Conservation (phyloP, 164 flowering plant genomes). For the Berberis thunbergii region DNA sequence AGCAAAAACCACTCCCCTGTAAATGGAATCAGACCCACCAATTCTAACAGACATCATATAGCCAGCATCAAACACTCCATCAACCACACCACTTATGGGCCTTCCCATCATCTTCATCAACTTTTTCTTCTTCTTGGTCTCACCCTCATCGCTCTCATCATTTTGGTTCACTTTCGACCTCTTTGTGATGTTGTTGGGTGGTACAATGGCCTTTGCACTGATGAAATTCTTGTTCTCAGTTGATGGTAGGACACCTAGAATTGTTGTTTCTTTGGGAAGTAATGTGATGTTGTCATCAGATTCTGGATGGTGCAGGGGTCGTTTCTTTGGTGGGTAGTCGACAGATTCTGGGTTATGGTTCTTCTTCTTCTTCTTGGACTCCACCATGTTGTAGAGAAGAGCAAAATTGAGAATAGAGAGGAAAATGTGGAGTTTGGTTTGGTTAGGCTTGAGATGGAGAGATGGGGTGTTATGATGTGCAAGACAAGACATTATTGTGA, state of each 20-base stretch:
- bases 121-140: neutral
- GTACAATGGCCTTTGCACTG: neutral
- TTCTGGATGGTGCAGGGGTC: too few species aligned
- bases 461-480: too few species aligned
- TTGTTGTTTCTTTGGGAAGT: neutral
- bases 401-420: too few species aligned
- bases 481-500: too few species aligned
- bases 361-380: too few species aligned
- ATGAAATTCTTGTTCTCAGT: neutral
- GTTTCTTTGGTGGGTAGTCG: too few species aligned
- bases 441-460: too few species aligned
- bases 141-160: neutral
- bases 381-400: too few species aligned
- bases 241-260: neutral
- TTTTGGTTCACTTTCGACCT: neutral
- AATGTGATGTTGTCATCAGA: neutral
- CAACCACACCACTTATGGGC: constrained; percentile 2
- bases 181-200: neutral
- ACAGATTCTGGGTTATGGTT: too few species aligned
- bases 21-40: neutral
- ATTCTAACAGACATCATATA: constrained; percentile 4
- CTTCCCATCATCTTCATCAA: constrained; percentile 1
- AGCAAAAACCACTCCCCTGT: constrained; percentile 5
- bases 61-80: constrained; percentile 8
- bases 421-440: too few species aligned